phyloP scores from a whole-genome alignment of 345 rosid species.

The Bruguiera sexangula region DNA sequence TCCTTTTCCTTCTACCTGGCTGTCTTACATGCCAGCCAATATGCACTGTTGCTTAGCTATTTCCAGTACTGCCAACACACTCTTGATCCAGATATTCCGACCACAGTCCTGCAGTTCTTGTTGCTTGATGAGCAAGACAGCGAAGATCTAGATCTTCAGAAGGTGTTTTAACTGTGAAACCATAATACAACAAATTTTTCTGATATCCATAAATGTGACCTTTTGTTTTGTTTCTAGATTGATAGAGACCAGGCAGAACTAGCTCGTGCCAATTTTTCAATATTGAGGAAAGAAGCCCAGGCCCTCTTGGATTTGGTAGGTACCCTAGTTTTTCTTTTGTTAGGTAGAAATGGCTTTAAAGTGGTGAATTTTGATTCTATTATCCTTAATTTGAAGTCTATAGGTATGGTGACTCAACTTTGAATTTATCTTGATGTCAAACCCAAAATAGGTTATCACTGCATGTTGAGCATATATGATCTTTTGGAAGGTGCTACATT shows the following conservation, averaged over 20 bases:
- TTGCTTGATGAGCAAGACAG: conserved; percentile 76
- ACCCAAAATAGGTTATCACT: neutral
- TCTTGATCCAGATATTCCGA: conserved; percentile 81
- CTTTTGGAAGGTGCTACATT: neutral
- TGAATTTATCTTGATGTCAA: neutral
- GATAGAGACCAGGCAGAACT: conserved; percentile 88
- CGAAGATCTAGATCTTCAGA: conserved; percentile 81
- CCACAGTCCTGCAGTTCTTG: conserved; percentile 66
- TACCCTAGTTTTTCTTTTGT: neutral
- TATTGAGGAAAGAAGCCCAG: conserved; percentile 81
- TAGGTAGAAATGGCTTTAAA: conserved; percentile 5
- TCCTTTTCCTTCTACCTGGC: neutral
- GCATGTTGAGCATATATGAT: neutral
- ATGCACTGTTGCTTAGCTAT: conserved; percentile 86
- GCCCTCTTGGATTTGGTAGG: conserved; percentile 81
- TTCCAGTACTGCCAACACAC: conserved; percentile 92
- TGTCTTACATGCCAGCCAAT: conserved; percentile 50
- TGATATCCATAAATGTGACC: conserved; percentile 6
- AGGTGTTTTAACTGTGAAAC: conserved; percentile 37
- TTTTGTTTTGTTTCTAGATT: conserved; percentile 42
- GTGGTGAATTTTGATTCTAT: neutral
- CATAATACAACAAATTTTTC: neutral
- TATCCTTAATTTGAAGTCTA: neutral
- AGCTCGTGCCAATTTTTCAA: conserved; percentile 72
- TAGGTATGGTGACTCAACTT: neutral